Base-by-base conservation (phyloP, 192 early-diverging fungal species). In the Cetraspora pellucida region DNA sequence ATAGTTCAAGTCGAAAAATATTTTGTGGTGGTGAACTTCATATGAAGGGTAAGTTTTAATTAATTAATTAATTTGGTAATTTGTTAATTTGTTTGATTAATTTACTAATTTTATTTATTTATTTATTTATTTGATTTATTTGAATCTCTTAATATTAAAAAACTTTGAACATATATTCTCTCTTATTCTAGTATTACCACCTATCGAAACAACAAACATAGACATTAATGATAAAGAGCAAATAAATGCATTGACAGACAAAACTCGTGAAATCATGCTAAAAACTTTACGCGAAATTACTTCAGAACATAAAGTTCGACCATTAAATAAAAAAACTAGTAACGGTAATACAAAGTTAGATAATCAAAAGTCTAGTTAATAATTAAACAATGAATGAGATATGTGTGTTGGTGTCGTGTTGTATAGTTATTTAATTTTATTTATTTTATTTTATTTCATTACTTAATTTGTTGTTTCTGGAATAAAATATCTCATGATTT, bases 21-120 rank as follows among this genome's bases (percentile, higher is more conserved):
- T 92, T 89, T 78, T 60, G 72, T 19, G 78, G 86, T 45, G 91
- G 91, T 16, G 80, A 80, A 43, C 66, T 92, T 43, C 77, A 83
- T 13, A 85, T 92, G 30, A 87, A 87, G 78, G 86, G 88, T 89
- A 78, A 44, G 47, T n/a, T 37, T 10, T 19, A 21, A 11, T 8
- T 43, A 19, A n/a, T 43, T 5, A 21, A n/a, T 37, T 19, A 14
- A n/a, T 31, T 63, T n/a, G n/a, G n/a, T n/a, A n/a, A n/a, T n/a
- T n/a, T n/a, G n/a, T n/a, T n/a, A n/a, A n/a, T n/a, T n/a, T n/a
- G n/a, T n/a, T 28, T 63, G 11, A 5, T 14, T 37, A 43, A 59
- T 27, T 27, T 27, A n/a, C n/a, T 27, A 59, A 27, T 30, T 60
- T 55, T 6, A 16, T 55, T 6, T 14, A n/a, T 55, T 37, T 37